Percentiles rank a stretch among this genome's conserved stretches.
phyloP scores from a whole-genome alignment of 805 yeast genomes.

The Zygoascus bituminiphila region DNA sequence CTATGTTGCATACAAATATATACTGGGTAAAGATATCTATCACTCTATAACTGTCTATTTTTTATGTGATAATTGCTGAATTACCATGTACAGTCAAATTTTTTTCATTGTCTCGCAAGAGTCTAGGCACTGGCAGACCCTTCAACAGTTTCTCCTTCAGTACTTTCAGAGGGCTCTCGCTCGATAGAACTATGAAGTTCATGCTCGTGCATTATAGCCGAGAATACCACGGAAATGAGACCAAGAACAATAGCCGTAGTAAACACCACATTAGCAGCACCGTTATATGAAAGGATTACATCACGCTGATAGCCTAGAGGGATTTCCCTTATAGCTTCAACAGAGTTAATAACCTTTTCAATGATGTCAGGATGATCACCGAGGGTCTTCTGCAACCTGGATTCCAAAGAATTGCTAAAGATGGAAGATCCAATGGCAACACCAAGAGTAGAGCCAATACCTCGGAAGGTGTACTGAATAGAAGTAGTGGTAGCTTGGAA shows the following conservation, averaged over 20 bases:
- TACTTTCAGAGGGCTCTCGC: too few relatives aligned
- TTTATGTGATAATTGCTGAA: too few relatives aligned
- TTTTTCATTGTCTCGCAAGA: too few relatives aligned
- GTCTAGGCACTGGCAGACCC: too few relatives aligned
- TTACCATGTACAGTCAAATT: too few relatives aligned
- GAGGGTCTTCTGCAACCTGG: conserved; percentile 24
- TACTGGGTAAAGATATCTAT: too few relatives aligned
- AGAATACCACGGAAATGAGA: conserved; percentile 34
- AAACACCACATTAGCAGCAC: conserved; percentile 45
- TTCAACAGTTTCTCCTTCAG: too few relatives aligned
- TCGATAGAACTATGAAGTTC: conserved; percentile 38
- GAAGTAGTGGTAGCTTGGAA: conserved; percentile 83
- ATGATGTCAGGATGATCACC: conserved; percentile 23
- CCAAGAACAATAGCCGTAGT: conserved; percentile 37
- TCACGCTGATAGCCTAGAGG: conserved; percentile 38
- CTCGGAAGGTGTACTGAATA: conserved; percentile 79
- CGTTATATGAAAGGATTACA: conserved; percentile 37
- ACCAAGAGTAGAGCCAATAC: conserved; percentile 81
- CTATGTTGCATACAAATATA: too few relatives aligned
- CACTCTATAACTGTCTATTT: too few relatives aligned
- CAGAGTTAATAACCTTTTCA: conserved; percentile 39
- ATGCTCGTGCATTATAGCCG: conserved; percentile 49
- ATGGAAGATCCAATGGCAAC: conserved; percentile 62
- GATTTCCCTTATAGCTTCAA: conserved; percentile 41
- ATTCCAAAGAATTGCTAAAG: conserved; percentile 43